Conservation (phyloP, 2,329 filamentous ascomycete species). For the Colletotrichum lentis region DNA sequence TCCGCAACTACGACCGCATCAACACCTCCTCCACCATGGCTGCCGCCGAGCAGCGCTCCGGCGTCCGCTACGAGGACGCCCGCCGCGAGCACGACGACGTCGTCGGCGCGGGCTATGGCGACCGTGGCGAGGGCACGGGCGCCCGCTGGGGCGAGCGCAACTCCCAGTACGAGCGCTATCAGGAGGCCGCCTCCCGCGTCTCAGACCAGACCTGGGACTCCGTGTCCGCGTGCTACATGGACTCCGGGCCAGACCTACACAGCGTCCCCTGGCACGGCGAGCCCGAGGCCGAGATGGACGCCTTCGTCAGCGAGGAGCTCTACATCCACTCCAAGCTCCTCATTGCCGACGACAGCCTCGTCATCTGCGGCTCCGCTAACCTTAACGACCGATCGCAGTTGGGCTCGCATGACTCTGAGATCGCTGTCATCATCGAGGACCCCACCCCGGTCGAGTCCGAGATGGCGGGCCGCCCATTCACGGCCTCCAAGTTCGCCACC, state of each 20-base stretch:
- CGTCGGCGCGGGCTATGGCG: constrained; percentile 57
- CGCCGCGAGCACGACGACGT: constrained; percentile 69
- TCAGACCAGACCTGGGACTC: constrained; percentile 73
- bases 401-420: constrained; percentile 84
- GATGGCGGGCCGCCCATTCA: constrained; percentile 78
- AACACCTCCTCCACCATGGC: constrained; percentile 72
- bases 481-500: constrained; percentile 77
- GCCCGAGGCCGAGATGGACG: constrained; percentile 64
- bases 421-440: constrained; percentile 89
- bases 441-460: constrained; percentile 71
- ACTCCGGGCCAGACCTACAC: constrained; percentile 74
- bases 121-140: constrained; percentile 46
- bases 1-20: constrained; percentile 85
- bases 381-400: constrained; percentile 76
- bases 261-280: constrained; percentile 63
- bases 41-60: constrained; percentile 67
- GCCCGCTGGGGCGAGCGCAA: constrained; percentile 45
- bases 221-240: constrained; percentile 84
- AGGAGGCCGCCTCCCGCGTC: constrained; percentile 69
- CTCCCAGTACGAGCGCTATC: constrained; percentile 73
- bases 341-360: constrained; percentile 82
- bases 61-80: constrained; percentile 73
- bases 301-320: constrained; percentile 69
- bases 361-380: constrained; percentile 78
- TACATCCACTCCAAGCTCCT: constrained; percentile 74